Percentiles rank a stretch among this genome's conserved stretches.
Evolutionary conservation across 257 asterid species (phyloP).

Genomic region (Solanum chilense): DNA sequence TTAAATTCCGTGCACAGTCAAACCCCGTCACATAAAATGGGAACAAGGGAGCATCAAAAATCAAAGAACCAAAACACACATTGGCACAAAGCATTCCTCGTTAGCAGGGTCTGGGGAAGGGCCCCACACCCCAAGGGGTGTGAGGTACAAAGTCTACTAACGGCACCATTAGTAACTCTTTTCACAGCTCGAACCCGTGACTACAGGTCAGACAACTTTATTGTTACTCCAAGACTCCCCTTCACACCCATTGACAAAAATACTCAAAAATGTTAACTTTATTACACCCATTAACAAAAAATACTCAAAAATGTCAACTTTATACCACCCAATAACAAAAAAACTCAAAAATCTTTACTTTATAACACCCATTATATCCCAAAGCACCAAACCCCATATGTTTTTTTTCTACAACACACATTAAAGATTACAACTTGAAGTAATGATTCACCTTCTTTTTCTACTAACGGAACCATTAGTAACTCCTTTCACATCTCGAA

Average conservation of each 20-base stretch:
- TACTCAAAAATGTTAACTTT: too few species aligned
- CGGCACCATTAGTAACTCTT: background rate
- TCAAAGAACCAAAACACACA: background rate
- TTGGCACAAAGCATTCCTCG: background rate
- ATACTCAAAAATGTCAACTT: background rate
- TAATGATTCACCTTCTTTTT: background rate
- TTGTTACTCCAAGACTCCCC: background rate
- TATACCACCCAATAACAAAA: background rate
- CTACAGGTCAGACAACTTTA: background rate
- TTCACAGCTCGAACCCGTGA: background rate
- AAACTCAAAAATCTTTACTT: too few species aligned
- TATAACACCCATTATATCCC: background rate
- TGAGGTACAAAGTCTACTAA: background rate
- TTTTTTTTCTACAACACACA: background rate
- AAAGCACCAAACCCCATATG: background rate
- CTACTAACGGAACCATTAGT: background rate
- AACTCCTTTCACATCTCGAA: background rate
- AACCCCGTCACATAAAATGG: background rate
- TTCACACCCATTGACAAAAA: background rate
- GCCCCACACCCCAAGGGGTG: fast-evolving
- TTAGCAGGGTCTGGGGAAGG: background rate
- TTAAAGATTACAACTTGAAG: background rate
- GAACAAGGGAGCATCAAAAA: background rate
- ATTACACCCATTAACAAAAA: too few species aligned
- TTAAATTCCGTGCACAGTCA: background rate